Evolutionary conservation across 2,329 filamentous ascomycete genomes (phyloP).

Genomic region (Botryosphaeria agaves): DNA sequence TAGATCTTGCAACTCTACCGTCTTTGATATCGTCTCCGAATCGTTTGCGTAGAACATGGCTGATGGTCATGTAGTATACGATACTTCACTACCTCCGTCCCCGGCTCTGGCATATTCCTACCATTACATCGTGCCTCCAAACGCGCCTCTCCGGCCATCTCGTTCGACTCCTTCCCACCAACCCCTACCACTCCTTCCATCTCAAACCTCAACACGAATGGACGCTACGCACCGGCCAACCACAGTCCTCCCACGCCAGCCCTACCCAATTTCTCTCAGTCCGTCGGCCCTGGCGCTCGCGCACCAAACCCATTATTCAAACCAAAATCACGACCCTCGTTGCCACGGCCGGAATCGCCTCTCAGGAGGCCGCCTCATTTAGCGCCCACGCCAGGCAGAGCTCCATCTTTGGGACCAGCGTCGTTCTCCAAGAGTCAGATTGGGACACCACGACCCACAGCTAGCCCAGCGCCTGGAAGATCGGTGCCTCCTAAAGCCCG

Average conservation of each 20-base stretch:
- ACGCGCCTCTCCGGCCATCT: constrained; percentile 39
- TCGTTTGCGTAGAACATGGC: too few relatives aligned
- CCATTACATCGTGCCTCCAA: constrained; percentile 66
- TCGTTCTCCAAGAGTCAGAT: constrained; percentile 36
- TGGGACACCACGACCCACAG: constrained; percentile 40
- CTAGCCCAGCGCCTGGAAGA: constrained; percentile 41
- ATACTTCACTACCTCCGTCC: constrained; percentile 67
- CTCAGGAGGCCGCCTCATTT: constrained; percentile 47
- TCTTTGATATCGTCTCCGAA: too few relatives aligned
- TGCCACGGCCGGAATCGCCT: constrained; percentile 81
- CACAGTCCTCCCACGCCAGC: constrained; percentile 46
- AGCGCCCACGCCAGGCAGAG: constrained; percentile 34
- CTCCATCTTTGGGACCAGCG: constrained; percentile 41
- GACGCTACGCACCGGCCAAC: constrained; percentile 27
- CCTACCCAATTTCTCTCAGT: constrained; percentile 72
- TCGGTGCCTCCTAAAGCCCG: constrained; percentile 36
- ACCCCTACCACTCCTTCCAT: constrained; percentile 53
- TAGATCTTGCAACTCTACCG: too few relatives aligned
- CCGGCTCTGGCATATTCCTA: constrained; percentile 84
- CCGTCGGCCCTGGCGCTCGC: constrained; percentile 54
- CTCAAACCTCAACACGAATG: constrained; percentile 30
- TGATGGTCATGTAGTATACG: constrained; percentile 23
- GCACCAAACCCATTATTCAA: constrained; percentile 57
- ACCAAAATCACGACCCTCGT: constrained; percentile 50
- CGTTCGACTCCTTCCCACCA: constrained; percentile 38